Evolutionary conservation across 78 protist species (phyloP), one percentile per base, ranked within the genome.

Genomic region (Mastigamoeba balamuthi): DNA sequence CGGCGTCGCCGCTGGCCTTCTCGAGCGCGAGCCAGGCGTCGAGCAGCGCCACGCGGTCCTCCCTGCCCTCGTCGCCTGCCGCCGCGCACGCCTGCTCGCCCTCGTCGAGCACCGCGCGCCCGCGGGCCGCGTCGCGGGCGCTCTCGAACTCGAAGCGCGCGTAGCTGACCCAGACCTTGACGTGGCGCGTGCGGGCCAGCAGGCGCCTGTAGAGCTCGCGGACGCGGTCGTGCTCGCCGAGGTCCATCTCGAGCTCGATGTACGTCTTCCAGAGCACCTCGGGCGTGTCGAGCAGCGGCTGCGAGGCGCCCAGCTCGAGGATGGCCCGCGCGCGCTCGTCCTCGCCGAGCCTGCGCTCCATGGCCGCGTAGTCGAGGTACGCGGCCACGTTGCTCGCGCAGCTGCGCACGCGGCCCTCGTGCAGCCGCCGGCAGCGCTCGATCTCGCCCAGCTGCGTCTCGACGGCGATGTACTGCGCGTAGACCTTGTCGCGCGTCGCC

Each of bases 281-380:
- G 0, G 99, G 99, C 86, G 79, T 78, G 76, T 94, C 98, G 2
- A 97, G 83, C 9, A 37, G 44, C 17, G 88, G 87, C 81, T 95
- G 98, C 29, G 17, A 63, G n/a, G 88, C 53, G 10, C 92, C 98
- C 39, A 96, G 79, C 70, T 89, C 96, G 81, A 36, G 91, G 63
- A 97, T 65, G 3, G 85, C 86, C 6, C 97, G 80, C 1, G 91
- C 84, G 35, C 87, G 70, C 30, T 84, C 90, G 0, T 0, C 27
- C 78, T 95, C 98, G 2, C 85, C 90, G 29, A 95, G 75, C 17
- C 44, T 79, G 0, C 71, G 7, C 85, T 95, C 98, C 37, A 93
- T 67, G 76, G 89, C 92, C 0, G 99, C 96, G 69, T 42, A 85
- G 44, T 48, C 58, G 17, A 17, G 17, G 33, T 17, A 48, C 17